Percentiles rank a stretch among this genome's conserved stretches.
These are phyloP conservation scores for Oryza nivara DNA, from an alignment of 176 grass and related monocot species.

Conservation along the genomic window DNA sequence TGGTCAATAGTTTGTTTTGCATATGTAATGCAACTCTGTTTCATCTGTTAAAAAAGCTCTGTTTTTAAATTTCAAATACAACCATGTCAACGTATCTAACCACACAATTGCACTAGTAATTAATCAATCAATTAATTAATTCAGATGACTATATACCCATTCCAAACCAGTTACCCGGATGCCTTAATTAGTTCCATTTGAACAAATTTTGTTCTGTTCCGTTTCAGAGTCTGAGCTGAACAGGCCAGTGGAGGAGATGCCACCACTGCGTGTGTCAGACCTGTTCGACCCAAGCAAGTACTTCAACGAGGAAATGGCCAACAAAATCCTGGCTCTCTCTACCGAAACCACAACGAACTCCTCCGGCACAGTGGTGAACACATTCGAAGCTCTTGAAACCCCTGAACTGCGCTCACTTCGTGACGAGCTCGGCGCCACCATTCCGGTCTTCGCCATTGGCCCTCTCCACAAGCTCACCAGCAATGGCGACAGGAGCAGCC, in stretches of 20 bases:
- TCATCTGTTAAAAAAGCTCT: not conserved
- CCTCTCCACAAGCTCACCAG: constrained; percentile 40
- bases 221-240: constrained; percentile 13
- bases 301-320: not conserved
- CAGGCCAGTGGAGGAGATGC: constrained; percentile 21
- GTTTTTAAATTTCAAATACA: not conserved
- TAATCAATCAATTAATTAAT: no score
- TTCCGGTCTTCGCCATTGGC: constrained; percentile 12
- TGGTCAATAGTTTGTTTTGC: not conserved
- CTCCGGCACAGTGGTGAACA: constrained; percentile 13
- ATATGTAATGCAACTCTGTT: not conserved
- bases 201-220: not conserved
- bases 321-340: not conserved
- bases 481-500: not conserved
- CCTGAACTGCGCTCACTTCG: constrained; percentile 7
- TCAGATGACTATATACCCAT: not conserved
- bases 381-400: constrained; percentile 33
- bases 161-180: not conserved
- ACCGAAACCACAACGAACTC: not conserved
- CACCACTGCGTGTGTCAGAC: constrained; percentile 33
- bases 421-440: not conserved
- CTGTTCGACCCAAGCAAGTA: constrained; percentile 21
- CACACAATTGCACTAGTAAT: no score
- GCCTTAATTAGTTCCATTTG: not conserved
- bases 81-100: not conserved